Percentiles rank a stretch among this genome's conserved stretches.
These are phyloP conservation scores for Talaromyces adpressus DNA, from an alignment of 495 filamentous ascomycete species.

Conservation along the genomic window DNA sequence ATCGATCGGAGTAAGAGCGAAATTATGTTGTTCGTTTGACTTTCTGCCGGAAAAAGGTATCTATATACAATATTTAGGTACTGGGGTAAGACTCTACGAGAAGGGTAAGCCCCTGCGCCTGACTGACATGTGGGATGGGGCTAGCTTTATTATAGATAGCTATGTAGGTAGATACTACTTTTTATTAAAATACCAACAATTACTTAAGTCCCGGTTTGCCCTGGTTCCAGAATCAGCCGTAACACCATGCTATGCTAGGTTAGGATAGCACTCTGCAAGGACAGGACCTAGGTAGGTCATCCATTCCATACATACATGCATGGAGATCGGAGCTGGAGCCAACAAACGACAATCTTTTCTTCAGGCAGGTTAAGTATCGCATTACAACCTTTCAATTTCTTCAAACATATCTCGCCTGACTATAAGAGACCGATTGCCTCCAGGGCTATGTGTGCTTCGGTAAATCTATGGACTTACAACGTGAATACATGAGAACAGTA, in stretches of 20 bases:
- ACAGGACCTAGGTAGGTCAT: neutral
- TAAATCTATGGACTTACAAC: neutral
- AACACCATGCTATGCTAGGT: neutral
- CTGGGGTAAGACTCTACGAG: neutral
- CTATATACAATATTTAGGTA: neutral
- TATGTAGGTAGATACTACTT: neutral
- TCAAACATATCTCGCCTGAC: neutral
- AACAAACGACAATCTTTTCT: neutral
- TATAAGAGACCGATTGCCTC: neutral
- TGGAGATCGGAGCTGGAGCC: neutral
- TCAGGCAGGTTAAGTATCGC: neutral
- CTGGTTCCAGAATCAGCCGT: neutral
- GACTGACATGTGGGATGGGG: neutral
- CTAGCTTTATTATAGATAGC: neutral
- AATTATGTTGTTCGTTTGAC: too few relatives aligned
- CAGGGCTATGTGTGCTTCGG: neutral
- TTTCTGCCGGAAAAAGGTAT: too few relatives aligned
- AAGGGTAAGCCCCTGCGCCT: neutral
- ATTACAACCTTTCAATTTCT: neutral
- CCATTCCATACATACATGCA: neutral
- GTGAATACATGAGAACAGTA: neutral
- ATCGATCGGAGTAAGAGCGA: too few relatives aligned
- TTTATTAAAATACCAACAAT: neutral
- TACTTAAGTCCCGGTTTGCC: neutral
- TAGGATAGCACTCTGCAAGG: neutral